phyloP scores from a whole-genome alignment of 352 stramenopile genomes.

The Phytophthora meadii region DNA sequence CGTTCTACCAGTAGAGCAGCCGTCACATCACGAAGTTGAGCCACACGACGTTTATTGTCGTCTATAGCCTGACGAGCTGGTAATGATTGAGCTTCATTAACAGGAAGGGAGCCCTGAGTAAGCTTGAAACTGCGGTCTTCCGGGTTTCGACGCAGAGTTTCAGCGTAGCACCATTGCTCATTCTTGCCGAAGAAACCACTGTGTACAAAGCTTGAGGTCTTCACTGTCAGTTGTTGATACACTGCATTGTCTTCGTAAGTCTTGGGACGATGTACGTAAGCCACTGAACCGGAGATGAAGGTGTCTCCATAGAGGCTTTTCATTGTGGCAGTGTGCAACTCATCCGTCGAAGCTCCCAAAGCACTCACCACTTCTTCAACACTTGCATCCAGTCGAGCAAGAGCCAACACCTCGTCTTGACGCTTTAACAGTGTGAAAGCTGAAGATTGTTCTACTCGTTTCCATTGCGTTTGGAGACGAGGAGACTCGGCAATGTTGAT shows the following conservation, averaged over 20 bases:
- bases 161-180: slow-evolving; percentile 52
- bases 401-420: slow-evolving; percentile 32
- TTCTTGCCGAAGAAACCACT: slow-evolving; percentile 41
- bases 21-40: slow-evolving; percentile 43
- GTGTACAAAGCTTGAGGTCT: slow-evolving; percentile 46
- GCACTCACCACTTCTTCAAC: slow-evolving; percentile 43
- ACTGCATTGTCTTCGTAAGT: slow-evolving; percentile 7
- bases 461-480: slow-evolving; percentile 22
- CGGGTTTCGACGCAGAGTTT: slow-evolving; percentile 31
- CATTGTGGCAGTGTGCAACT: slow-evolving; percentile 38
- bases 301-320: slow-evolving; percentile 39
- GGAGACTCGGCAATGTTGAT: slow-evolving; percentile 28
- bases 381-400: slow-evolving; percentile 32
- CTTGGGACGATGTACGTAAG: slow-evolving; percentile 24
- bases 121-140: slow-evolving; percentile 32
- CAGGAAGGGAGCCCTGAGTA: slow-evolving; percentile 23
- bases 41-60: slow-evolving; percentile 31
- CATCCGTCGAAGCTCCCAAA: slow-evolving; percentile 22
- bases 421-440: slow-evolving; percentile 36
- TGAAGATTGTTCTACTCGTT: slow-evolving; percentile 22
- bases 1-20: slow-evolving; percentile 41
- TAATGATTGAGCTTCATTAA: slow-evolving; percentile 7
- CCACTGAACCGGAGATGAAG: slow-evolving; percentile 43
- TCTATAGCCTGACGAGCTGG: slow-evolving; percentile 24
- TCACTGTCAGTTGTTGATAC: slow-evolving; percentile 34